Evolutionary conservation across 2,329 filamentous ascomycete genomes (phyloP), one percentile per base, ranked within the genome.

Genomic region (Mycosphaerella sp.): DNA sequence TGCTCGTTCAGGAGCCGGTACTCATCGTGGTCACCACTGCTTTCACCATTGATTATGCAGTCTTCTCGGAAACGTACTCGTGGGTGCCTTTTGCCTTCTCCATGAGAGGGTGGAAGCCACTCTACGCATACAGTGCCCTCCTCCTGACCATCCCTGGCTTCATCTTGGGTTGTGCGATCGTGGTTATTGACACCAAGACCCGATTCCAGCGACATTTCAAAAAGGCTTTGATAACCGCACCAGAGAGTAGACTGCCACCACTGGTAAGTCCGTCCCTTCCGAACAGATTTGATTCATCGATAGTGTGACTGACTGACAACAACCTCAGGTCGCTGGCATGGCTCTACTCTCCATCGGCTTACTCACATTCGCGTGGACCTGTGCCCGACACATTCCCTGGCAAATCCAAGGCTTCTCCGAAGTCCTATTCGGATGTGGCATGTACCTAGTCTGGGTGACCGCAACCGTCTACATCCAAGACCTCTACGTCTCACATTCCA

Each of bases 11-110:
- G 12, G 54, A 59, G 45, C 54, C 57, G 5, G 57, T 59, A 23
- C 38, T 59, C 10, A 53, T 57, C 7, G 54, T 59, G 2, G 57
- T 59, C 1, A 59, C 57, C 0, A 43, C 64, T 6, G 67, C 67
- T 40, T 61, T 65, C 48, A 57, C 56, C 3, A 55, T 68, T 1
- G 58, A 67, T 4, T 68, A 68, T 39, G 74, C 73, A 4, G 48
- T 60, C 11, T 53, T 56, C 2, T 77, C 73, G 53, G 66, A 56
- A 17, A 58, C 75, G 42, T 57, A 57, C 26, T 57, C 54, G 3
- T 54, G 53, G 2, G 49, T 59, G 2, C 54, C 57, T 2, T 48
- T 47, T n/a, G 54, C 54, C 2, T 59, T 50, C 36, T 14, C 36
- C 31, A 39, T 34, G 21, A 38, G 54, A 7, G 29, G 12, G 3